phyloP scores from a whole-genome alignment of 768 basidiomycete species.

The Naganishia friedmannii region DNA sequence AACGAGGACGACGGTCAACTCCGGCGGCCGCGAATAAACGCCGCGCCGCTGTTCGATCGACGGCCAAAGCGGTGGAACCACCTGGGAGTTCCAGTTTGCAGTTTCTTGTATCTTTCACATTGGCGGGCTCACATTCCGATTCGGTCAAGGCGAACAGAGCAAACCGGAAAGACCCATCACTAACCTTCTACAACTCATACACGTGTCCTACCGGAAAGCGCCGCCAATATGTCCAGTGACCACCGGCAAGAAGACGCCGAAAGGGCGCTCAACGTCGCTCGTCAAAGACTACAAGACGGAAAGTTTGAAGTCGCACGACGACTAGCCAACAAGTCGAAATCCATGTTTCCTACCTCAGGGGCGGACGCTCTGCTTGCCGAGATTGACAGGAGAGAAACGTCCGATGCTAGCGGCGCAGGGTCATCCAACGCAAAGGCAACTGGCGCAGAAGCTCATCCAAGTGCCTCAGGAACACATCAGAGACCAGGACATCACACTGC shows the following conservation, averaged over 20 bases:
- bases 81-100: no score
- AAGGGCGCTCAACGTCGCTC: constrained; percentile 26
- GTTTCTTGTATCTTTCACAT: no score
- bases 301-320: constrained; percentile 17
- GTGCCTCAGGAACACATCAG: constrained; percentile 68
- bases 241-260: constrained; percentile 23
- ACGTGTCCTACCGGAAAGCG: not conserved
- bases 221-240: constrained; percentile 18
- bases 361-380: constrained; percentile 20
- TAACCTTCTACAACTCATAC: no score
- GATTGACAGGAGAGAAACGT: constrained; percentile 16
- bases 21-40: no score
- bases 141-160: no score
- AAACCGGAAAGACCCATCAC: no score
- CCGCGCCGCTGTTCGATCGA: no score
- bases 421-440: constrained; percentile 55
- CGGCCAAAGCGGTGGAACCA: no score
- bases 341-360: constrained; percentile 19
- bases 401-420: not conserved
- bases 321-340: constrained; percentile 24
- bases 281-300: constrained; percentile 16
- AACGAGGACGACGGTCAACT: no score
- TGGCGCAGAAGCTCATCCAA: constrained; percentile 63
- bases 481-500: constrained; percentile 53
- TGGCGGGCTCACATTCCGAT: no score